Conservation (phyloP, 2,329 filamentous ascomycete species). For the Exophiala lecanii-corni region DNA sequence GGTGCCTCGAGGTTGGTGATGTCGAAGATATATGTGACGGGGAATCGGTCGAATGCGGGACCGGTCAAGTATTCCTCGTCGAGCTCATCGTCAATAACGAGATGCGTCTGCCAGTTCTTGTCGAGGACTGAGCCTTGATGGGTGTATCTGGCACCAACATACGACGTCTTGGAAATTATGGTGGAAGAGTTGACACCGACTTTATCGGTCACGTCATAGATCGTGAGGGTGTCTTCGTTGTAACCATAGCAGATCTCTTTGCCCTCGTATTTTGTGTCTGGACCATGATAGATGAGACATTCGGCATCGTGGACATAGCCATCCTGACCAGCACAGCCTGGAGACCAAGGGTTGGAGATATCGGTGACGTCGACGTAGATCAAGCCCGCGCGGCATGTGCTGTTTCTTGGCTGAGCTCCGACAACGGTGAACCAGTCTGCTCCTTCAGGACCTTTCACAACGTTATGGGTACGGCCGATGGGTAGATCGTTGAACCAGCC, state of each 20-base stretch:
- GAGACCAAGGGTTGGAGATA: constrained; percentile 48
- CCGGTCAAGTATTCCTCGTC: constrained; percentile 44
- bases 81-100: constrained; percentile 52
- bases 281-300: constrained; percentile 53
- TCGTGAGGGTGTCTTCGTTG: constrained; percentile 38
- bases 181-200: constrained; percentile 28
- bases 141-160: constrained; percentile 55
- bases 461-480: constrained; percentile 49
- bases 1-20: constrained; percentile 43
- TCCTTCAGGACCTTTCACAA: constrained; percentile 49
- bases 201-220: constrained; percentile 16
- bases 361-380: constrained; percentile 57
- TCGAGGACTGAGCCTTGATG: constrained; percentile 56
- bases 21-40: constrained; percentile 51
- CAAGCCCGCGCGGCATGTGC: constrained; percentile 49
- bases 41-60: constrained; percentile 40
- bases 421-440: constrained; percentile 45
- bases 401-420: constrained; percentile 39
- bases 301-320: constrained; percentile 61
- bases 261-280: constrained; percentile 44
- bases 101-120: constrained; percentile 40
- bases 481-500: constrained; percentile 40
- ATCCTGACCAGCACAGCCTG: constrained; percentile 52
- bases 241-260: constrained; percentile 55
- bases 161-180: constrained; percentile 51